phyloP scores from a whole-genome alignment of 1,139 yeast species.

The Taphrina wiesneri region DNA sequence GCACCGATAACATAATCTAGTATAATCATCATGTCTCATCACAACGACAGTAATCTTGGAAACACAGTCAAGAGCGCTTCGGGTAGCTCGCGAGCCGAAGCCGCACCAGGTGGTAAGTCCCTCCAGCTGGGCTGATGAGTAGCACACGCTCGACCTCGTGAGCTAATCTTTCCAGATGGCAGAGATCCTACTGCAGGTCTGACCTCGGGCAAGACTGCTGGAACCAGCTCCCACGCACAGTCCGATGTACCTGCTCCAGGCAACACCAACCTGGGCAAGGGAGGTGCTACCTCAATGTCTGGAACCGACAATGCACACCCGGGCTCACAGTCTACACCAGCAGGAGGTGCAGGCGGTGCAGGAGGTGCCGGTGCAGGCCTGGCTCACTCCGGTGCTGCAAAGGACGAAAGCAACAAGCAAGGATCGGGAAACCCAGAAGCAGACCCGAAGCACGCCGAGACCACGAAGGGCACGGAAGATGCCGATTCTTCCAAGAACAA shows the following conservation, averaged over 20 bases:
- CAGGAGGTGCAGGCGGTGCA: slow-evolving; percentile 14
- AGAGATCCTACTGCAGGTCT: slow-evolving; percentile 23
- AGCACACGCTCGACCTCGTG: background rate
- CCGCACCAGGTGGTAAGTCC: slow-evolving; percentile 21
- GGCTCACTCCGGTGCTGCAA: slow-evolving; percentile 10
- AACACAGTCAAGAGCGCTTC: background rate
- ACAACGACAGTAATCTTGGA: slow-evolving; percentile 2
- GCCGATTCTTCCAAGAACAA: background rate
- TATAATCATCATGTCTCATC: slow-evolving; percentile 7
- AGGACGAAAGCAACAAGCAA: slow-evolving; percentile 6
- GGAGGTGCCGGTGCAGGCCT: slow-evolving; percentile 24
- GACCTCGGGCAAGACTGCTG: slow-evolving; percentile 22
- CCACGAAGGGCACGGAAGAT: slow-evolving; percentile 4
- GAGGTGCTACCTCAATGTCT: slow-evolving; percentile 32
- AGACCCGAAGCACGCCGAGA: slow-evolving; percentile 16
- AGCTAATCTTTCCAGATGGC: slow-evolving; percentile 5
- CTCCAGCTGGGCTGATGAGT: too few species aligned
- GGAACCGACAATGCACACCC: slow-evolving; percentile 27
- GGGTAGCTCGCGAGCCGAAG: slow-evolving; percentile 19
- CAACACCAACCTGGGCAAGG: slow-evolving; percentile 20
- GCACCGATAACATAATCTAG: background rate
- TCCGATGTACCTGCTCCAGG: slow-evolving; percentile 31
- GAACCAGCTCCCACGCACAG: slow-evolving; percentile 14
- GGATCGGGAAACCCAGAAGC: slow-evolving; percentile 24
- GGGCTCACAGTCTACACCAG: slow-evolving; percentile 24